These are phyloP conservation scores for Aphanoascus verrucosus DNA, from an alignment of 2,329 filamentous ascomycete genomes.

Conservation along the genomic window DNA sequence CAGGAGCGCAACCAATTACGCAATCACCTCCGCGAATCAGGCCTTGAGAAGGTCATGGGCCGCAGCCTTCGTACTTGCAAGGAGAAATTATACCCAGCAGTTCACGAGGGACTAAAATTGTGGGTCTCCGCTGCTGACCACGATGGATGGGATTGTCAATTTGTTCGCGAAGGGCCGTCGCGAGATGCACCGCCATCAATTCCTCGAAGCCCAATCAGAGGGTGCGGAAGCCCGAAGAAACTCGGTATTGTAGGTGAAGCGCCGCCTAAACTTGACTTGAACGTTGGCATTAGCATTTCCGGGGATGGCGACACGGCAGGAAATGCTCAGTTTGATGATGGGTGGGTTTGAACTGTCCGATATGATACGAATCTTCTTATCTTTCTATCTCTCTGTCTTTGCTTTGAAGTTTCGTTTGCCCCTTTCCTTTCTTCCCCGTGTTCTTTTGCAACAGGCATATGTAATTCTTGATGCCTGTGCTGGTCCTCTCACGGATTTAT, in stretches of 20 bases:
- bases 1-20: constrained; percentile 67
- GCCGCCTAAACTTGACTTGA: constrained; percentile 49
- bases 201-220: constrained; percentile 41
- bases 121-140: constrained; percentile 83
- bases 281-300: constrained; percentile 27
- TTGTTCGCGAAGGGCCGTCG: constrained; percentile 53
- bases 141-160: constrained; percentile 75
- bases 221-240: constrained; percentile 27
- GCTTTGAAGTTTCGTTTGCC: neutral
- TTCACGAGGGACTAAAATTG: constrained; percentile 77
- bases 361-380: constrained; percentile 3
- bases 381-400: neutral
- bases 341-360: constrained; percentile 5
- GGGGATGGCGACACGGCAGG: neutral
- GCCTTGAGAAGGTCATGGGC: constrained; percentile 85
- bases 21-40: constrained; percentile 66
- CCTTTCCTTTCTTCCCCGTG: neutral
- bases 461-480: too few relatives aligned
- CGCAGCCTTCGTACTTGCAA: constrained; percentile 80
- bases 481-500: neutral
- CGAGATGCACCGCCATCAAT: constrained; percentile 30
- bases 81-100: constrained; percentile 89
- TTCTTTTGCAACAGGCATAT: too few relatives aligned
- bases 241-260: constrained; percentile 36
- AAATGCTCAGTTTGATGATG: neutral